These are phyloP conservation scores for Calonectria pteridis DNA, from an alignment of 2,329 filamentous ascomycete species.

Conservation along the genomic window DNA sequence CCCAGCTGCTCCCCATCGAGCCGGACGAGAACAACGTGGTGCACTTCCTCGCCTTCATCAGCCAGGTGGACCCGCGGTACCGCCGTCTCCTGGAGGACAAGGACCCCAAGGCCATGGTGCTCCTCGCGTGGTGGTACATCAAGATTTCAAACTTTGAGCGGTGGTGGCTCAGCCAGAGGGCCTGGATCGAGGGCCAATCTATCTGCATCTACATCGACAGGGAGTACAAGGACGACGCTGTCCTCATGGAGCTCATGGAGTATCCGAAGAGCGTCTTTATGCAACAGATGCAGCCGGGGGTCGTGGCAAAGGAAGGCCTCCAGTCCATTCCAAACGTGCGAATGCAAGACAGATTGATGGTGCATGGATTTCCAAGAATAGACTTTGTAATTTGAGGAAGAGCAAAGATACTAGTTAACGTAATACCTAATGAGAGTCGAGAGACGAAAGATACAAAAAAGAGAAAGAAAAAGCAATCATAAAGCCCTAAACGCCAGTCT, in stretches of 20 bases:
- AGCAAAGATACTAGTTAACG: background rate
- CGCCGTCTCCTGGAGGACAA: conserved; percentile 60
- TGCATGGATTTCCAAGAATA: background rate
- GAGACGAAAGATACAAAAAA: conserved; percentile 1
- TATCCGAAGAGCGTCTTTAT: conserved; percentile 35
- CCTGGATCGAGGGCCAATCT: conserved; percentile 61
- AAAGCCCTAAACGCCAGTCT: conserved; percentile 29
- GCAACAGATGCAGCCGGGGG: background rate
- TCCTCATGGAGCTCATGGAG: conserved; percentile 31
- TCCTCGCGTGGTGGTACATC: conserved; percentile 70
- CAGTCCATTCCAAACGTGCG: background rate
- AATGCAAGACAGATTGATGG: background rate
- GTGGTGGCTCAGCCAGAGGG: conserved; percentile 64
- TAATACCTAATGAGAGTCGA: conserved; percentile 31
- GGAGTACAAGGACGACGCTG: conserved; percentile 25
- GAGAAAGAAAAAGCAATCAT: background rate
- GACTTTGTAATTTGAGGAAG: background rate
- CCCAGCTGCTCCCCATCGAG: conserved; percentile 51
- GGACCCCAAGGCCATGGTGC: conserved; percentile 65
- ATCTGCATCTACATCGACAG: conserved; percentile 57
- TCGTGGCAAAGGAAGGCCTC: background rate
- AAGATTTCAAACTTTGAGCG: conserved; percentile 54
- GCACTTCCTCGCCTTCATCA: conserved; percentile 61
- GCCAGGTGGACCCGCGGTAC: conserved; percentile 58
- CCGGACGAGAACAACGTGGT: conserved; percentile 56